Base-by-base conservation (phyloP, 768 basidiomycete species). In the Naganishia randhawae region DNA sequence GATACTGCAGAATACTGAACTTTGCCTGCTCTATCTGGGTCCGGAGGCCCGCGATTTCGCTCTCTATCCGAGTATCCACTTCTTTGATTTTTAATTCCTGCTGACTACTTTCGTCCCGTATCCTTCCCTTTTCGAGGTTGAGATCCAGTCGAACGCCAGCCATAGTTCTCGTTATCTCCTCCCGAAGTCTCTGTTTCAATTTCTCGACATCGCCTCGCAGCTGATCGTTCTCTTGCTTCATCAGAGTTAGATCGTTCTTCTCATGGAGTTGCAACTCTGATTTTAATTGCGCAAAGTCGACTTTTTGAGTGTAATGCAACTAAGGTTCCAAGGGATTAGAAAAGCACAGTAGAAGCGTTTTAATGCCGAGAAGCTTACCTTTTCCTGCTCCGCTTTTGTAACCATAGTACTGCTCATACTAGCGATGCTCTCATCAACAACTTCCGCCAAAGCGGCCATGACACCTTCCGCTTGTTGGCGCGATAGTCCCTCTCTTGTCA, bases 331-430 rank as follows among this genome's bases (percentile, higher is more conserved):
- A 39, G 8, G 25, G 57, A 33, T 42, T 42, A 27, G 51, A 64
- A 55, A 42, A 32, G 19, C n/a, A 16, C 22, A 9, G 16, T 11
- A 25, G 22, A 35, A 1, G 1, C 32, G 35, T 6, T 39, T 13
- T 13, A 2, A 3, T 7, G 19, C 14, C 17, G 7, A 6, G 17
- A 6, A 10, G 63, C 61, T 17, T 62, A 89, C 94, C 86, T 97
- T 97, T 81, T 97, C 95, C 77, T 96, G 92, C 72, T 96, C 92
- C 0, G 91, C 88, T 79, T 92, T 92, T 6, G 91, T 92, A 69
- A 98, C 95, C 88, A 98, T 90, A 74, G 92, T 92, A 73, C 86
- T 88, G 42, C 91, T 91, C 92, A 99, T 93, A 76, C 93, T 95
- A 69, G 89, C 85, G 45, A 97, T 88, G 77, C 91, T 93, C 83